These are phyloP conservation scores for Gossypium herbaceum DNA, from an alignment of 345 rosid genomes.

Conservation along the genomic window DNA sequence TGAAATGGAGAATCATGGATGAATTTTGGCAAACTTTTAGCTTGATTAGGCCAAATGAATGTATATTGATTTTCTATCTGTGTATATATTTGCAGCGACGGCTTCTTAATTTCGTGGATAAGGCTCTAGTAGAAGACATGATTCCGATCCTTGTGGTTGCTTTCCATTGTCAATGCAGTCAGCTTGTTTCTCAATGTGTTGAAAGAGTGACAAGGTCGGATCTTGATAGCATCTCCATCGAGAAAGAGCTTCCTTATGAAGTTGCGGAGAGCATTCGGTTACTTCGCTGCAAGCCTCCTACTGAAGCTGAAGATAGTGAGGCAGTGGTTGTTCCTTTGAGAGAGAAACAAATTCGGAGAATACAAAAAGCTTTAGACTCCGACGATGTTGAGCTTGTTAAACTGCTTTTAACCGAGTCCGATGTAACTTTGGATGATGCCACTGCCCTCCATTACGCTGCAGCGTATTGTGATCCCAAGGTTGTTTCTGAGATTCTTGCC, in stretches of 20 bases:
- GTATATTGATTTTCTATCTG: conserved; percentile 6
- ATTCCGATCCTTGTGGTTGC: conserved; percentile 79
- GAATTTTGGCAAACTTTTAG: neutral
- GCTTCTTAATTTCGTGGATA: conserved; percentile 65
- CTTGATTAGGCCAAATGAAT: neutral
- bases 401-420: conserved; percentile 79
- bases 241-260: conserved; percentile 78
- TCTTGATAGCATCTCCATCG: conserved; percentile 60
- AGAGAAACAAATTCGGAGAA: conserved; percentile 64
- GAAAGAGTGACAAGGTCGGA: conserved; percentile 80
- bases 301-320: conserved; percentile 32
- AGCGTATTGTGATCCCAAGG: conserved; percentile 89
- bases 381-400: conserved; percentile 90
- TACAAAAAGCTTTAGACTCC: conserved; percentile 85
- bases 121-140: conserved; percentile 73
- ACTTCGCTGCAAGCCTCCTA: conserved; percentile 41
- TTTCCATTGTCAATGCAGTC: conserved; percentile 67
- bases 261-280: conserved; percentile 49
- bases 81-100: conserved; percentile 52
- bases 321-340: conserved; percentile 34
- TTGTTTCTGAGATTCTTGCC: conserved; percentile 69
- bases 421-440: conserved; percentile 70
- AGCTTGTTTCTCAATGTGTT: conserved; percentile 65
- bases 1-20: neutral
- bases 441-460: conserved; percentile 82